Conservation (phyloP, 2,329 filamentous ascomycete genomes). For the Fusarium sp. region DNA sequence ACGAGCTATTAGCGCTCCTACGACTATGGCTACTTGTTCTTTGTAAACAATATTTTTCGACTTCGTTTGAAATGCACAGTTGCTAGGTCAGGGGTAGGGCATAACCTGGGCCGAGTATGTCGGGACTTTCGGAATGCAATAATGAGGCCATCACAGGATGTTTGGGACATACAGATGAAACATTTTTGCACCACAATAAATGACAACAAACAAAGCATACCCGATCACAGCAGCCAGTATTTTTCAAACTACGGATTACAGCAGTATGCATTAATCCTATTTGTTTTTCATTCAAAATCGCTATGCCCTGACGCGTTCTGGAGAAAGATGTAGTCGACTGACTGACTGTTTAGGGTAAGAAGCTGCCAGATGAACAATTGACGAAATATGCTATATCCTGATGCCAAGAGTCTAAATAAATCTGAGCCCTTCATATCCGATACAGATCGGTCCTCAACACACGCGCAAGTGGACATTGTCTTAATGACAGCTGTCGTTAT, state of each 20-base stretch:
- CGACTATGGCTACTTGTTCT: background rate
- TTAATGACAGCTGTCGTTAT: background rate
- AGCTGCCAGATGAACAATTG: background rate
- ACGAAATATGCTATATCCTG: background rate
- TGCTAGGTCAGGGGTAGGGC: constrained; percentile 9
- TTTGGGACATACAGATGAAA: constrained; percentile 16
- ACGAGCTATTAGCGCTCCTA: background rate
- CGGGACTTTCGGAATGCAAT: constrained; percentile 27
- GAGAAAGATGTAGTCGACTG: background rate
- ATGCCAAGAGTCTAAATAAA: background rate
- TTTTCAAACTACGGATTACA: background rate
- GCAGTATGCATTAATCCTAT: background rate
- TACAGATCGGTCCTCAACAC: background rate
- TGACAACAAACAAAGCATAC: background rate
- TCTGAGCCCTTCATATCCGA: background rate
- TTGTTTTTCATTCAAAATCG: background rate
- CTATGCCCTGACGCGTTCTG: background rate
- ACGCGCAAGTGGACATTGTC: background rate
- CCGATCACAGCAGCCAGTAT: background rate
- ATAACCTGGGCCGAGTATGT: background rate
- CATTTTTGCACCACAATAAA: constrained; percentile 22
- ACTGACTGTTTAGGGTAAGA: no score
- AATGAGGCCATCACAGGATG: constrained; percentile 9
- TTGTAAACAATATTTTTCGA: background rate
- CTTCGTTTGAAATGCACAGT: constrained; percentile 1